These are phyloP conservation scores for Sordariomycetes sp. DNA, from an alignment of 2,329 filamentous ascomycete species.

Conservation along the genomic window DNA sequence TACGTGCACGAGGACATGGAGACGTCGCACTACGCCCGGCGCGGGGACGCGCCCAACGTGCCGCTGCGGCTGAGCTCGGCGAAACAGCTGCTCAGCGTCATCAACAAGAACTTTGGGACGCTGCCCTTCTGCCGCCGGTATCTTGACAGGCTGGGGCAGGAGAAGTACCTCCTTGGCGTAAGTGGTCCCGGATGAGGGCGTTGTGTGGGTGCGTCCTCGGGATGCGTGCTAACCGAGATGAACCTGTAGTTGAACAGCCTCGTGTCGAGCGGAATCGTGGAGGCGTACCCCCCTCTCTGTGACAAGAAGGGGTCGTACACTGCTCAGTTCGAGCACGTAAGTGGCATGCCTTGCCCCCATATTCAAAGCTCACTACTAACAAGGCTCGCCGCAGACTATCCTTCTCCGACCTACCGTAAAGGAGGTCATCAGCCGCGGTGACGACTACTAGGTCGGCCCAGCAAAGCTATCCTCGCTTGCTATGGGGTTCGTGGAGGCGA, in stretches of 20 bases:
- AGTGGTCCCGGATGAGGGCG: conserved; percentile 14
- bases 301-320: conserved; percentile 83
- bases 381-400: conserved; percentile 38
- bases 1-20: conserved; percentile 68
- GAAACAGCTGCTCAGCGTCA: conserved; percentile 65
- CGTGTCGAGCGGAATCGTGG: conserved; percentile 64
- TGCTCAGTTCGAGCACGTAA: conserved; percentile 78
- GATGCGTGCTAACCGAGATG: not conserved
- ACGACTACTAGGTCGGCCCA: conserved; percentile 45
- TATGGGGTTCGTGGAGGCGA: not conserved
- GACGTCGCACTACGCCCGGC: conserved; percentile 67
- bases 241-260: conserved; percentile 58
- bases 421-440: conserved; percentile 67
- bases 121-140: conserved; percentile 76
- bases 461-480: not conserved
- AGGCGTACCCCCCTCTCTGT: conserved; percentile 69
- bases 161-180: conserved; percentile 76
- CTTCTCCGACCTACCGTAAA: conserved; percentile 60
- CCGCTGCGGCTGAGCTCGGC: conserved; percentile 60
- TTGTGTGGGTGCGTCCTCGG: not conserved
- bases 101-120: conserved; percentile 84
- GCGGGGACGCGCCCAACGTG: conserved; percentile 11
- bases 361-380: not conserved
- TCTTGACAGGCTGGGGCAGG: conserved; percentile 72
- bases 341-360: conserved; percentile 16